Base-by-base conservation (phyloP, 805 yeast species). In the Lipomyces mesembrius region DNA sequence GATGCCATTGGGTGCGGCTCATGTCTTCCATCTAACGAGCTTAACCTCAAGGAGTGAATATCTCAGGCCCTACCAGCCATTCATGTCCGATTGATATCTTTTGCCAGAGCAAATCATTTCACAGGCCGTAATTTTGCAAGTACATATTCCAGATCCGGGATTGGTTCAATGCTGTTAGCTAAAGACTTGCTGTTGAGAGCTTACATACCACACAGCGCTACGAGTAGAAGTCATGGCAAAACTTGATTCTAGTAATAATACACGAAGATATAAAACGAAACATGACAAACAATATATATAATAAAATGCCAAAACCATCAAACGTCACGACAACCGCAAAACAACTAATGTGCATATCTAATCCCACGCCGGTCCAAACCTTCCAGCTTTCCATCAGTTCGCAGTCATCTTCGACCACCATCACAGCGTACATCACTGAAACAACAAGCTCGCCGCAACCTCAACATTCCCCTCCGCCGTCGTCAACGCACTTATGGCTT, bases 381-480 rank as follows among this genome's bases (percentile, higher is more conserved):
- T 6, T 25, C 3, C 17, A 7, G 11, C 20, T 20, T 53, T 53
- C n/a, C 56, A 25, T 25, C 22, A 12, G n/a, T 14, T 17, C 20
- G 12, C 34, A 12, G 11, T 14, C n/a, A 53, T 51, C 25, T 51
- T 37, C 49, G 49, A n/a, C n/a, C 49, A 43, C 39, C 17, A 11
- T 5, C 49, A 43, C 49, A 17, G 7, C 56, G 11, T 27, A 9
- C 32, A 12, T 53, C 53, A 64, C 60, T 68, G 69, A 57, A 73
- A 69, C 57, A 73, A 60, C 25, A 90, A 73, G 0, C 96, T 86
- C 0, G 97, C 98, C 0, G 98, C 98, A 68, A 87, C 71, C 62
- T 94, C 98, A 0, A 89, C 85, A 74, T 93, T 90, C 8, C 97
- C 97, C 34, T 83, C 81, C 1, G 96, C 84, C 66, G 81, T 83